Evolutionary conservation across 306 rosid genomes (phyloP).

Genomic region (Prunus mira): DNA sequence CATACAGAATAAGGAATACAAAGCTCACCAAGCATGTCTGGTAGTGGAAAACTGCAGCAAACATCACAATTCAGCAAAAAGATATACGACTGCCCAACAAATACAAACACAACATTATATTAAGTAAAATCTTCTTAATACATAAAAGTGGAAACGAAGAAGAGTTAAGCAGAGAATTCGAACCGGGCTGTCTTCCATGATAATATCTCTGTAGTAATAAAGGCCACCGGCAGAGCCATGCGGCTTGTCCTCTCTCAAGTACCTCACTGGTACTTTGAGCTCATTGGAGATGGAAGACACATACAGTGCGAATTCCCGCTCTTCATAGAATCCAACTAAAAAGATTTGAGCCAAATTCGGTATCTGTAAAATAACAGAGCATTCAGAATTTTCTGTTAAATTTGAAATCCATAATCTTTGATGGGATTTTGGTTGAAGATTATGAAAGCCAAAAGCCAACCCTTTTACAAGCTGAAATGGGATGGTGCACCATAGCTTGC

Average conservation of each 20-base stretch:
- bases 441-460: slow-evolving; percentile 36
- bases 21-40: slow-evolving; percentile 85
- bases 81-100: slow-evolving; percentile 71
- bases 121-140: background rate
- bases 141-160: background rate
- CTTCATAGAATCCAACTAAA: slow-evolving; percentile 90
- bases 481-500: slow-evolving; percentile 95
- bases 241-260: slow-evolving; percentile 95
- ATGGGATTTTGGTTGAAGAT: background rate
- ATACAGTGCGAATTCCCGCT: slow-evolving; percentile 86
- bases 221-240: slow-evolving; percentile 97
- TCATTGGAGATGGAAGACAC: slow-evolving; percentile 92
- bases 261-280: slow-evolving; percentile 93
- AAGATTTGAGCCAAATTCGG: slow-evolving; percentile 83
- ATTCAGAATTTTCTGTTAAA: background rate
- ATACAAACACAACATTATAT: slow-evolving; percentile 6
- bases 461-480: slow-evolving; percentile 91
- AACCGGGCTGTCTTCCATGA: slow-evolving; percentile 94
- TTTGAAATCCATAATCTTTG: slow-evolving; percentile 1
- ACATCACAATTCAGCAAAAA: slow-evolving; percentile 91
- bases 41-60: slow-evolving; percentile 89
- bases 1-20: background rate
- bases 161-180: slow-evolving; percentile 10
- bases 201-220: slow-evolving; percentile 70
- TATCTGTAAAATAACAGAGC: slow-evolving; percentile 40